Percentiles rank a stretch among this genome's conserved stretches.
phyloP scores from a whole-genome alignment of 2,329 filamentous ascomycete species.

The Pseudocercospora ulei region DNA sequence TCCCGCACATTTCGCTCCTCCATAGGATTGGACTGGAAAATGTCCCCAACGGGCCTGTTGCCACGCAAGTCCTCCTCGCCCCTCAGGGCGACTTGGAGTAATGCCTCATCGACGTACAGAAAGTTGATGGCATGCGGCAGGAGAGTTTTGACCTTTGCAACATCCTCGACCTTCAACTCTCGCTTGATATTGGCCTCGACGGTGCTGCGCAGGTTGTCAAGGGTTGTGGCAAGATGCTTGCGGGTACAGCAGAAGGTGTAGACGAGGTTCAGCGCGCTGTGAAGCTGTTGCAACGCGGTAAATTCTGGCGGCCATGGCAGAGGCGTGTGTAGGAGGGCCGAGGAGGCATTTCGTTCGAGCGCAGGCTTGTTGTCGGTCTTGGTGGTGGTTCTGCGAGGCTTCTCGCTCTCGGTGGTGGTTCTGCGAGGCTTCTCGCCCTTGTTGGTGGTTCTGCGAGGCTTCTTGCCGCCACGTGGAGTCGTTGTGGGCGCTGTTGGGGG shows the following conservation, averaged over 20 bases:
- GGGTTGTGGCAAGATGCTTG: constrained; percentile 84
- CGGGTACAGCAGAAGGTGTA: constrained; percentile 92
- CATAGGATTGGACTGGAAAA: constrained; percentile 37
- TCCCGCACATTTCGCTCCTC: constrained; percentile 34
- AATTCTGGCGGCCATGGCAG: constrained; percentile 68
- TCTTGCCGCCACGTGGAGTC: constrained; percentile 48
- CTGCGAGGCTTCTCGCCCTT: constrained; percentile 40
- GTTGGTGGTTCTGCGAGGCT: constrained; percentile 41
- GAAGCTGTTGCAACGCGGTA: constrained; percentile 60
- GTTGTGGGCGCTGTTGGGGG: constrained; percentile 47
- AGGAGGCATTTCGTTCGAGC: constrained; percentile 42
- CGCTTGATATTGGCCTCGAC: constrained; percentile 75
- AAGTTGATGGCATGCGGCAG: constrained; percentile 73
- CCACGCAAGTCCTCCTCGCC: constrained; percentile 59
- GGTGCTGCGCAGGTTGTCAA: constrained; percentile 73
- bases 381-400: constrained; percentile 41
- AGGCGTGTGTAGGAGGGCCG: constrained; percentile 43
- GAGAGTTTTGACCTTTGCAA: constrained; percentile 69
- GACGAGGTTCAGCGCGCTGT: constrained; percentile 80
- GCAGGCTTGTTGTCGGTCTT: constrained; percentile 37
- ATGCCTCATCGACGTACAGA: constrained; percentile 72
- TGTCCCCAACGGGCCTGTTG: constrained; percentile 46
- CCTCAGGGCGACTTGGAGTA: constrained; percentile 69
- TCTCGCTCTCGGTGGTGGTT: constrained; percentile 42
- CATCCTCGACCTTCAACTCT: constrained; percentile 61